phyloP scores from a whole-genome alignment of 306 rosid genomes.

The Trifolium repens region DNA sequence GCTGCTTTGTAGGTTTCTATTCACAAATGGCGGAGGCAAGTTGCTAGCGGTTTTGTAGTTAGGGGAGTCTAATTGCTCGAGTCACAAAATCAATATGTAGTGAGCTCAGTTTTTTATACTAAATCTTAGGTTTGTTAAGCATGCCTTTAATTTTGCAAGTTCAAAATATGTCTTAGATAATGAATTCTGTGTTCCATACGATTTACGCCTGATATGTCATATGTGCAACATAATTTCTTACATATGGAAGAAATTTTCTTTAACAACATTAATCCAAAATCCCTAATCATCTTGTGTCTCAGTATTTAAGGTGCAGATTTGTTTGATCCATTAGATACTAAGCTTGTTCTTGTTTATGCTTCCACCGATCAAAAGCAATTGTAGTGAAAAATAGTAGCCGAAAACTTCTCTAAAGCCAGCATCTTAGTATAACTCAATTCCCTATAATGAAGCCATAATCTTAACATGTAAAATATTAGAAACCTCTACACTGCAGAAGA shows the following conservation, averaged over 20 bases:
- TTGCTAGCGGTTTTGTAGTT: slow-evolving; percentile 47
- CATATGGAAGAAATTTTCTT: background rate
- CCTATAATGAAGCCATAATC: too few relatives aligned
- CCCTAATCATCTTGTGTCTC: background rate
- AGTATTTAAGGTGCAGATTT: background rate
- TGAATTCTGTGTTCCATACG: background rate
- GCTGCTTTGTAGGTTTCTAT: slow-evolving; percentile 64
- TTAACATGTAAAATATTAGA: too few relatives aligned
- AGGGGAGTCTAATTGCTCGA: slow-evolving; percentile 5
- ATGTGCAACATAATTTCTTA: background rate
- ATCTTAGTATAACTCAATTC: too few relatives aligned
- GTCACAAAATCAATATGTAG: slow-evolving; percentile 9
- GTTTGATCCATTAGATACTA: background rate
- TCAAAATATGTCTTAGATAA: background rate
- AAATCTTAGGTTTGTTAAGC: background rate
- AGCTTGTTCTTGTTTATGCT: background rate
- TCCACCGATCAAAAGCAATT: background rate
- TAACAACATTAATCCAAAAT: background rate
- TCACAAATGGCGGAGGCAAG: slow-evolving; percentile 77
- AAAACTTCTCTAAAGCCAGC: too few relatives aligned
- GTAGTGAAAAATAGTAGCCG: too few relatives aligned
- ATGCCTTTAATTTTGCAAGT: background rate
- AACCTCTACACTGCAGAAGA: too few relatives aligned
- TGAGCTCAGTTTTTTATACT: background rate
- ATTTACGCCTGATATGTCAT: background rate